Evolutionary conservation across 176 grass and related monocot genomes (phyloP), one percentile per base, ranked within the genome.

Genomic region (Aegilops speltoides): DNA sequence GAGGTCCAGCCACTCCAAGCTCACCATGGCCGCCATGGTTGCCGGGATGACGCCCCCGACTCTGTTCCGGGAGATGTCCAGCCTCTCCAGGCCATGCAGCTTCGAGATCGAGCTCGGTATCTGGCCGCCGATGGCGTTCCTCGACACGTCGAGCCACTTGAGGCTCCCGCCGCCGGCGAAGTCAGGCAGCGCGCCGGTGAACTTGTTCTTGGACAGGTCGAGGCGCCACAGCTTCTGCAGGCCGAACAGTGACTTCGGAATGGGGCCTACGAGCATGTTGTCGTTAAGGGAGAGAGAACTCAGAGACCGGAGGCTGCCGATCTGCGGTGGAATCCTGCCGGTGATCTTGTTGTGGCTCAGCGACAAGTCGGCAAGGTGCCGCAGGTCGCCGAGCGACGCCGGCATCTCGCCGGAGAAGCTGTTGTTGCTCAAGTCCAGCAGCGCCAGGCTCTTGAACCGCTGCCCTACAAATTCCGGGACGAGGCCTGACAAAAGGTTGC

Each of bases 371-470:
- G 87, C 59, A 34, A 85, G 60, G 65, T 79, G 86, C 43, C 12
- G 45, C 83, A 98, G 83, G 28, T 34, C 31, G 66, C 85, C 78
- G 2, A 98, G 64, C 5, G 95, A 90, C 6, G 75, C 64, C 66
- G 95, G 95, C 9, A 98, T 90, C 79, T 85, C 89, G 17, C 93
- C 95, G 22, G 89, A 81, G 61, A 97, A 97, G 82, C 73, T 81
- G 85, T 93, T 97, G 73, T 87, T 89, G 76, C 93, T 93, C 63
- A 98, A 89, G 80, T 98, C 91, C 7, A 98, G 72, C 64, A 90
- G 31, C 1, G 86, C 78, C 29, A 98, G 83, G 77, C 71, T 95
- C 45, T 75, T 89, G 69, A 92, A 87, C 82, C 77, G 89, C 33
- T 34, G 80, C 12, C 91, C 93, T 12, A 95, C 6, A 64, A 95